Conservation (phyloP, 2,329 filamentous ascomycete species). For the Arthrinium phaeospermum region DNA sequence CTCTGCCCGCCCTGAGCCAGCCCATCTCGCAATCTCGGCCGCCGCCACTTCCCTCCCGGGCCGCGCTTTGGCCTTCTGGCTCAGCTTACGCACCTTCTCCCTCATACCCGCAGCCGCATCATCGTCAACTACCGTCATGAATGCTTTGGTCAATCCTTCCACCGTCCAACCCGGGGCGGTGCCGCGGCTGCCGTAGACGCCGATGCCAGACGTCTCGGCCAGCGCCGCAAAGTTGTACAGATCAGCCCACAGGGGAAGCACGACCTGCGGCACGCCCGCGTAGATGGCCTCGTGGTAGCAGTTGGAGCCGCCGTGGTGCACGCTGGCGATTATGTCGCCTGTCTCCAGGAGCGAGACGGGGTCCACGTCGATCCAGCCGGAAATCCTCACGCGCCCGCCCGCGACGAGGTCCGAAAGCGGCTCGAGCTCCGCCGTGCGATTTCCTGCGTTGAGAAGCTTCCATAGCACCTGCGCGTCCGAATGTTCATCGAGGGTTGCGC, state of each 20-base stretch:
- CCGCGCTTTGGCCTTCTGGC: neutral
- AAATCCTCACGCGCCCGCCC: neutral
- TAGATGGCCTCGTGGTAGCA: conserved; percentile 12
- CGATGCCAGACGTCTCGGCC: neutral
- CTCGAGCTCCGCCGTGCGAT: neutral
- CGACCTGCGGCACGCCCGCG: neutral
- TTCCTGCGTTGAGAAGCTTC: neutral
- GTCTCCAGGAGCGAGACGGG: neutral
- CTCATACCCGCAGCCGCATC: neutral
- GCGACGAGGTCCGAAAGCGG: neutral
- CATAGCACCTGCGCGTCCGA: neutral
- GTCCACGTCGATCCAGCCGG: neutral
- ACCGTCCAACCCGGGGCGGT: neutral
- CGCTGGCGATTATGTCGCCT: neutral
- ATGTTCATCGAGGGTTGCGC: neutral
- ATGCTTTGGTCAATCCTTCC: neutral
- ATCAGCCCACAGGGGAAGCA: neutral
- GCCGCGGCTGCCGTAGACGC: neutral
- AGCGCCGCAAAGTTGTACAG: neutral
- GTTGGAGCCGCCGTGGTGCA: conserved; percentile 1
- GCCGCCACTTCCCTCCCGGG: neutral
- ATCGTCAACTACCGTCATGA: neutral
- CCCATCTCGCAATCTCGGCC: neutral
- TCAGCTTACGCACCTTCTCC: neutral
- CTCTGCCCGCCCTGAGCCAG: neutral